Percentiles rank a stretch among this genome's conserved stretches.
Evolutionary conservation across 2,329 filamentous ascomycete species (phyloP).

Genomic region (Fusarium musae): DNA sequence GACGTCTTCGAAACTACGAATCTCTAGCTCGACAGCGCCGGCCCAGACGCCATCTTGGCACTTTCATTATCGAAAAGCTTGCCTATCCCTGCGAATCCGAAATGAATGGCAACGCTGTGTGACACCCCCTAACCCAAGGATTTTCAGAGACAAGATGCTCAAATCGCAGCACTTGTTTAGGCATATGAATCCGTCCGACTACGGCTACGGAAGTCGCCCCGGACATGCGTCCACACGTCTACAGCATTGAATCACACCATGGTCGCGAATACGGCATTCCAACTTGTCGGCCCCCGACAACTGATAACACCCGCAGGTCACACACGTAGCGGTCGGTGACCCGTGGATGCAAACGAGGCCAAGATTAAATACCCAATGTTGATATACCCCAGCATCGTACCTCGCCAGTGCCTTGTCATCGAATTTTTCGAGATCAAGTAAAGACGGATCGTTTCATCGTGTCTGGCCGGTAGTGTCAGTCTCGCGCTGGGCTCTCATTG

Average conservation of each 20-base stretch:
- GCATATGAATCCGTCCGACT: constrained; percentile 26
- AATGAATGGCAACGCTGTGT: constrained; percentile 28
- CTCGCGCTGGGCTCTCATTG: constrained; percentile 16
- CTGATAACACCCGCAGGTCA: constrained; percentile 14
- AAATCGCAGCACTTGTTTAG: constrained; percentile 21
- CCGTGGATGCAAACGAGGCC: constrained; percentile 7
- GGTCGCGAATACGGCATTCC: constrained; percentile 21
- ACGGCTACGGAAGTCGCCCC: constrained; percentile 30
- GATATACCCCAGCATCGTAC: neutral
- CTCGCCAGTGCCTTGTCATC: constrained; percentile 4
- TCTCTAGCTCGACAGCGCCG: constrained; percentile 4
- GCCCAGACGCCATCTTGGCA: constrained; percentile 23
- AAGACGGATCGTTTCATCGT: constrained; percentile 27
- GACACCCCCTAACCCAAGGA: constrained; percentile 22
- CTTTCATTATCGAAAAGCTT: constrained; percentile 31
- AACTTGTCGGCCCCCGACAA: constrained; percentile 18
- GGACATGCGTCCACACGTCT: constrained; percentile 31
- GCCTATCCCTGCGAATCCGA: constrained; percentile 19
- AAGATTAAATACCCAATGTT: neutral
- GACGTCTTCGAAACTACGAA: constrained; percentile 7
- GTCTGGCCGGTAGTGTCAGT: constrained; percentile 15
- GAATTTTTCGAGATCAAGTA: neutral
- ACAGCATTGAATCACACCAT: constrained; percentile 34
- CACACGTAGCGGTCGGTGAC: constrained; percentile 10
- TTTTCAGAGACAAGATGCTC: constrained; percentile 20